Conservation (phyloP, 1,284 basidiomycete genomes). For the Sparassis latifolia region DNA sequence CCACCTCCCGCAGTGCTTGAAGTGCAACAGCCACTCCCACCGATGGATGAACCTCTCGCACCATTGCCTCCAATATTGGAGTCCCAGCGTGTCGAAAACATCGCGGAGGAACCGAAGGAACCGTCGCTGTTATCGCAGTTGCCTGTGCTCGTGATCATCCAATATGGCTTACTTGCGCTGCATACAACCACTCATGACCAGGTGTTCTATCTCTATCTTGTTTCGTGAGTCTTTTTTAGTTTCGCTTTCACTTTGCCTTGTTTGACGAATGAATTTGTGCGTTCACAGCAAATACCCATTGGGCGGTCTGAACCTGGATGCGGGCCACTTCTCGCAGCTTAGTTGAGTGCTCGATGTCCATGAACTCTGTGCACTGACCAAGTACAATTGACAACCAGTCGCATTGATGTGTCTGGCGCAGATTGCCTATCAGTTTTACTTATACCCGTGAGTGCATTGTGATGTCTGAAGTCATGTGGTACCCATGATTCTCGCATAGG, state of each 20-base stretch:
- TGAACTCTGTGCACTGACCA: background rate
- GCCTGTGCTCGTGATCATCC: slow-evolving; percentile 65
- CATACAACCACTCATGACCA: slow-evolving; percentile 84
- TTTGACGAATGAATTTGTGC: slow-evolving; percentile 4
- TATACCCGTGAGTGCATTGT: slow-evolving; percentile 67
- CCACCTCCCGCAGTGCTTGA: slow-evolving; percentile 66
- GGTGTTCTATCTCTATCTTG: slow-evolving; percentile 76
- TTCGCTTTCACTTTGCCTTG: background rate
- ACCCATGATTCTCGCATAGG: slow-evolving; percentile 1
- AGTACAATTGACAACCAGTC: slow-evolving; percentile 35
- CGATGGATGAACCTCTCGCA: slow-evolving; percentile 34
- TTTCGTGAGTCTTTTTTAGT: slow-evolving; percentile 51
- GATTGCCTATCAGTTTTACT: slow-evolving; percentile 77
- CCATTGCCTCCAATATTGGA: slow-evolving; percentile 51
- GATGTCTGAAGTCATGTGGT: slow-evolving; percentile 43
- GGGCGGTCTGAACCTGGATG: slow-evolving; percentile 71
- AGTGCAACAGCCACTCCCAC: slow-evolving; percentile 49
- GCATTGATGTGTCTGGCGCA: slow-evolving; percentile 78
- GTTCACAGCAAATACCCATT: slow-evolving; percentile 53
- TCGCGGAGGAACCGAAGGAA: slow-evolving; percentile 32
- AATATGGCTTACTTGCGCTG: slow-evolving; percentile 74
- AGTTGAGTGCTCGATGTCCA: slow-evolving; percentile 35
- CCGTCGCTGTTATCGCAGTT: slow-evolving; percentile 61
- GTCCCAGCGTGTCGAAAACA: slow-evolving; percentile 26
- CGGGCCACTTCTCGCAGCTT: slow-evolving; percentile 77